These are phyloP conservation scores for Brassica carinata DNA, from an alignment of 345 rosid genomes.

Conservation along the genomic window DNA sequence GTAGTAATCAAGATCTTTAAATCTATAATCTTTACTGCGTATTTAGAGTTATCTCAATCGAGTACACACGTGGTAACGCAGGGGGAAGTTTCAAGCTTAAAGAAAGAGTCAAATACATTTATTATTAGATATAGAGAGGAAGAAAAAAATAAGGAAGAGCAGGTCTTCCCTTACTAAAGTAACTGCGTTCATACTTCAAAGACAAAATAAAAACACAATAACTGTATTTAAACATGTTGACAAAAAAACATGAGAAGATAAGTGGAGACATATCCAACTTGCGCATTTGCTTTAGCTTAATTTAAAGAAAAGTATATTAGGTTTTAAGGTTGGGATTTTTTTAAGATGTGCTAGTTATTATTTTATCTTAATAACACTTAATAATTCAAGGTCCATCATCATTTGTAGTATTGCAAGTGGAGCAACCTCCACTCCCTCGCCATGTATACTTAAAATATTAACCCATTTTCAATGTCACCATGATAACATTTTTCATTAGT, in stretches of 20 bases:
- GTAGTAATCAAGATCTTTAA: conserved; percentile 4
- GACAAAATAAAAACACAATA: conserved; percentile 17
- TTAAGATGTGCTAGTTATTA: conserved; percentile 24
- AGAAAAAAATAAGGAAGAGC: not conserved
- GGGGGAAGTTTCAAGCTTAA: conserved; percentile 33
- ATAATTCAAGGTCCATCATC: conserved; percentile 37
- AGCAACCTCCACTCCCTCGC: conserved; percentile 28
- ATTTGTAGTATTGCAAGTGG: conserved; percentile 43
- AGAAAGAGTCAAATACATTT: conserved; percentile 32
- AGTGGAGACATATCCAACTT: conserved; percentile 44
- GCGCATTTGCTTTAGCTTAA: conserved; percentile 38
- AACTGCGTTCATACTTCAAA: conserved; percentile 30
- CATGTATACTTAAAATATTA: conserved; percentile 14
- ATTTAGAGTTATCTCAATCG: not conserved
- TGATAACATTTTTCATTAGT: conserved; percentile 30
- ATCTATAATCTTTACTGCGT: not conserved
- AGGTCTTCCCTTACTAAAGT: conserved; percentile 18
- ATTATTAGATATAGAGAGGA: conserved; percentile 5
- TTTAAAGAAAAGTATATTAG: conserved; percentile 32
- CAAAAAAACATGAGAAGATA: conserved; percentile 36
- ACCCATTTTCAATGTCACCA: conserved; percentile 20
- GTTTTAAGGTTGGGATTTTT: conserved; percentile 38
- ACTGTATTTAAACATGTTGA: conserved; percentile 25
- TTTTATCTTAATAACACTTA: conserved; percentile 27
- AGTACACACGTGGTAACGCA: conserved; percentile 39